phyloP scores from a whole-genome alignment of 2,329 filamentous ascomycete genomes.

The Juglanconis oblonga region DNA sequence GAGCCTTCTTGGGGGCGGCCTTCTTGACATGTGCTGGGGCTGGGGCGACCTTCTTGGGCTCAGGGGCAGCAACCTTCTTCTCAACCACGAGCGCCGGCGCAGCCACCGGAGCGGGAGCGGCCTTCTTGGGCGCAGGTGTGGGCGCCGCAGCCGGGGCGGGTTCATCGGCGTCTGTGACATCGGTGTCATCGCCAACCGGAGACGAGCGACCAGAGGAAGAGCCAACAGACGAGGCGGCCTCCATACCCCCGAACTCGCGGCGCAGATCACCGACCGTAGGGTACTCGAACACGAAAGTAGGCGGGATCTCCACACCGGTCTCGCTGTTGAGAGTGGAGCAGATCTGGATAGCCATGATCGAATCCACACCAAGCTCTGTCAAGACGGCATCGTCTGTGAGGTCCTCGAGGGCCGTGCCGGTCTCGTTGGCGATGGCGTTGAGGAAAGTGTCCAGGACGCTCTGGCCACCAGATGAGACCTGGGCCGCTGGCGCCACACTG shows the following conservation, averaged over 20 bases:
- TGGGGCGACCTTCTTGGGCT: not conserved
- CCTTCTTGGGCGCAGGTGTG: not conserved
- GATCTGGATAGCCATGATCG: conserved; percentile 26
- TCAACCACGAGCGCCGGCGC: not conserved
- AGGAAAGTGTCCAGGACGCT: conserved; percentile 15
- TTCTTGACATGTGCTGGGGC: not conserved
- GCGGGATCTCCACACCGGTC: conserved; percentile 20
- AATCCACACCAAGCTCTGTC: conserved; percentile 26
- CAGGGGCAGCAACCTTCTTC: not conserved
- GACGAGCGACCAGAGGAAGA: conserved; percentile 3
- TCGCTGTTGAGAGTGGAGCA: conserved; percentile 21
- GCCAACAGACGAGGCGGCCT: not conserved
- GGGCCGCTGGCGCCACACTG: not conserved
- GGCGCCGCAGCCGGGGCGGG: not conserved
- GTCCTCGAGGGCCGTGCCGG: conserved; percentile 20
- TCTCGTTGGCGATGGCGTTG: conserved; percentile 22
- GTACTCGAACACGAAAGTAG: conserved; percentile 21
- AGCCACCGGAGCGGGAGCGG: not conserved
- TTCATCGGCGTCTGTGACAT: conserved; percentile 11
- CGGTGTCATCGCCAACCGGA: not conserved
- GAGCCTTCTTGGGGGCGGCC: not conserved
- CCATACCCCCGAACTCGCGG: conserved; percentile 13
- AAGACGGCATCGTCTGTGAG: conserved; percentile 21
- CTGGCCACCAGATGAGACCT: not conserved
- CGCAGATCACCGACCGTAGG: conserved; percentile 22